Evolutionary conservation across 768 basidiomycete species (phyloP).

Genomic region (Phaeotremella fagi): DNA sequence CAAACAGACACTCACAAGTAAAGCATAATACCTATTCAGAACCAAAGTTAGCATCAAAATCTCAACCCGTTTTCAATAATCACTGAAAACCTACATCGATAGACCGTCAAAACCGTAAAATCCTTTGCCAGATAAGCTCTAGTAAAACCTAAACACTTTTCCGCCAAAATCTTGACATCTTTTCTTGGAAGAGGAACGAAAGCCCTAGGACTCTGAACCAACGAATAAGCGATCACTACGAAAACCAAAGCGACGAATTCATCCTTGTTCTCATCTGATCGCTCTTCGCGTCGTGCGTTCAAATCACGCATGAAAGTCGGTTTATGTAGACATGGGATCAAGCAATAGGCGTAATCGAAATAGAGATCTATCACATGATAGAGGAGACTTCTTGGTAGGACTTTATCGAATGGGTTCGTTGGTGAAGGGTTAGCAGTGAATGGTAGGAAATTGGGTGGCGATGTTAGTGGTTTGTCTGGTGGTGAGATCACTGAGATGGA

Average conservation of each 20-base stretch:
- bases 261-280: slow-evolving; percentile 61
- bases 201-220: slow-evolving; percentile 80
- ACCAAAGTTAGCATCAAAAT: slow-evolving; percentile 61
- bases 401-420: slow-evolving; percentile 71
- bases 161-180: slow-evolving; percentile 75
- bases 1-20: slow-evolving; percentile 67
- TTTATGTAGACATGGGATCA: slow-evolving; percentile 86
- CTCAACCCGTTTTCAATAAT: slow-evolving; percentile 49
- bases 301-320: slow-evolving; percentile 90
- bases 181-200: slow-evolving; percentile 72
- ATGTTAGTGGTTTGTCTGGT: not conserved
- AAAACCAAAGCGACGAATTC: slow-evolving; percentile 87
- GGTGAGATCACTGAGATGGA: not conserved
- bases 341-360: slow-evolving; percentile 88
- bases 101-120: slow-evolving; percentile 22
- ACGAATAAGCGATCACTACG: slow-evolving; percentile 78
- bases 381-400: slow-evolving; percentile 75
- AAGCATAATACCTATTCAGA: slow-evolving; percentile 82
- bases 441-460: not conserved
- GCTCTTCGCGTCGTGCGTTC: slow-evolving; percentile 70
- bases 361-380: slow-evolving; percentile 78
- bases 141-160: slow-evolving; percentile 63
- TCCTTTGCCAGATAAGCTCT: slow-evolving; percentile 21
- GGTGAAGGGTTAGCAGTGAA: slow-evolving; percentile 39
- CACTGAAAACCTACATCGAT: slow-evolving; percentile 59